Evolutionary conservation across 257 asterid genomes (phyloP).

Genomic region (Apocynum venetum): DNA sequence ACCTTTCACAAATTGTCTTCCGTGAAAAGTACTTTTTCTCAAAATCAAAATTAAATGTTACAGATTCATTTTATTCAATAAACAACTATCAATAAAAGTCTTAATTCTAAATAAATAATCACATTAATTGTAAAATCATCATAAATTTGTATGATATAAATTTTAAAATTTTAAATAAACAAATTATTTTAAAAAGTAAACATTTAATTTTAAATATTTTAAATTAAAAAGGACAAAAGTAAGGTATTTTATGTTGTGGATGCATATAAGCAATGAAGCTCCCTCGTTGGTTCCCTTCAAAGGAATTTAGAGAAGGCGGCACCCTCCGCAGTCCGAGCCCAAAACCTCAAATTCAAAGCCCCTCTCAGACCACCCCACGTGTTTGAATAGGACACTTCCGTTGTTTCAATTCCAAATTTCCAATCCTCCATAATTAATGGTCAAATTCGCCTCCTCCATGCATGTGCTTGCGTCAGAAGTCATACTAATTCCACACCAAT

Average conservation of each 20-base stretch:
- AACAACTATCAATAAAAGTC: too few species aligned
- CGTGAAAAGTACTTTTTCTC: too few species aligned
- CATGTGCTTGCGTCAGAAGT: background rate
- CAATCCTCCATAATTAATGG: background rate
- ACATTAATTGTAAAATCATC: too few species aligned
- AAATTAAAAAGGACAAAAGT: background rate
- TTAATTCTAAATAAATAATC: too few species aligned
- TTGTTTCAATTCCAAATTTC: background rate
- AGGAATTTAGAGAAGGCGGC: background rate
- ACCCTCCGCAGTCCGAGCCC: background rate
- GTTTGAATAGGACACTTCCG: background rate
- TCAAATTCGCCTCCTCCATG: slow-evolving; percentile 15
- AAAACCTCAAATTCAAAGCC: background rate
- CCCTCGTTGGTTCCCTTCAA: background rate
- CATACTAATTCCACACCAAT: background rate
- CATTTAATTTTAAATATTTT: too few species aligned
- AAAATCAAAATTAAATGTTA: too few species aligned
- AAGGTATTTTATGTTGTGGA: background rate
- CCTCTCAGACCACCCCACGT: background rate
- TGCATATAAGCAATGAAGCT: background rate
- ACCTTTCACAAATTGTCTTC: too few species aligned
- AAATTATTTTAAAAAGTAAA: too few species aligned
- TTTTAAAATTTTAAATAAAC: too few species aligned
- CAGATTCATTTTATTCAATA: too few species aligned
- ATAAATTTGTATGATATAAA: too few species aligned